Percentiles rank a stretch among this genome's conserved stretches.
Evolutionary conservation across 768 basidiomycete species (phyloP).

Genomic region (Gloeophyllum trabeum): DNA sequence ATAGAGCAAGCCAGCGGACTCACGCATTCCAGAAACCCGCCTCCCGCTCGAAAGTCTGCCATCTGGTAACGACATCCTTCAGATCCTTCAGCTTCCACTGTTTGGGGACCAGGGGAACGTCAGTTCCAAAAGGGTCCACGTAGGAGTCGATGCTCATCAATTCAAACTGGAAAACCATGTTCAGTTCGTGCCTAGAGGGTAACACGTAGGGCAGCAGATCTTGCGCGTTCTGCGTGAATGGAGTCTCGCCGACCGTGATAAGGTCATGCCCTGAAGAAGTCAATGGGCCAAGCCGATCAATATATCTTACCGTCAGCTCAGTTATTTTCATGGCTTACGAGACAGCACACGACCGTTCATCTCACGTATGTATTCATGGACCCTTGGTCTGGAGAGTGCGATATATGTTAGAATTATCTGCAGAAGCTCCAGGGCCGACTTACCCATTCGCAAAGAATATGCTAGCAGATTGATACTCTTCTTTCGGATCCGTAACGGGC

Average conservation of each 20-base stretch:
- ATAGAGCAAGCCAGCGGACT: conserved; percentile 14
- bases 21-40: conserved; percentile 62
- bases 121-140: conserved; percentile 15
- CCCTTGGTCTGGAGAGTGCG: conserved; percentile 33
- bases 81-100: conserved; percentile 44
- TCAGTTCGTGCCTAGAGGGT: conserved; percentile 44
- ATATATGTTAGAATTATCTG: neutral
- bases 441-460: conserved; percentile 52
- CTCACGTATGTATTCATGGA: conserved; percentile 58
- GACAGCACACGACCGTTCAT: conserved; percentile 54
- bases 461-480: conserved; percentile 42
- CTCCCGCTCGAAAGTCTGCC: conserved; percentile 47
- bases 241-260: conserved; percentile 60
- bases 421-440: conserved; percentile 5
- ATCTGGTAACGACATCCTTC: conserved; percentile 29
- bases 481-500: conserved; percentile 35
- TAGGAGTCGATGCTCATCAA: conserved; percentile 46
- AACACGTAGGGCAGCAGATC: conserved; percentile 45
- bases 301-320: conserved; percentile 1
- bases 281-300: neutral
- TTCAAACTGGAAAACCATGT: conserved; percentile 61
- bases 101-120: conserved; percentile 27
- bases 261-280: conserved; percentile 32
- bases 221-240: conserved; percentile 32
- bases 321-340: conserved; percentile 23